phyloP scores from a whole-genome alignment of 306 rosid genomes.

The Nissolia schottii region DNA sequence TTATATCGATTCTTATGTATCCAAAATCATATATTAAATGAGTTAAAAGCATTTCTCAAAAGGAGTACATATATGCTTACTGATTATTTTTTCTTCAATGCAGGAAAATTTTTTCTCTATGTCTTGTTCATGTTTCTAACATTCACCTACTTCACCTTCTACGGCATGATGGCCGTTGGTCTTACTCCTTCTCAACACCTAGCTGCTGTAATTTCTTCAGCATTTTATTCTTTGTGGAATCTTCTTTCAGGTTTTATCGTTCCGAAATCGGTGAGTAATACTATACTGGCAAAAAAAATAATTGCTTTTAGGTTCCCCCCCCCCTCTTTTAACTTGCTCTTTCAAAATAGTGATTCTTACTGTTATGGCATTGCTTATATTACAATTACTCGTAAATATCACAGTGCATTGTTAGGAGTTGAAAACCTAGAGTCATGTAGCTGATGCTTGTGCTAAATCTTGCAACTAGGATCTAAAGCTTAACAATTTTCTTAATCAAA shows the following conservation, averaged over 20 bases:
- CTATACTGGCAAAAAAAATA: not conserved
- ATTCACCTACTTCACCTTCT: constrained; percentile 89
- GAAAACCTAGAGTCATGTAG: not conserved
- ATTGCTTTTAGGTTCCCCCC: not conserved
- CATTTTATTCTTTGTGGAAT: constrained; percentile 93
- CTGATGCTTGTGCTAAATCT: not conserved
- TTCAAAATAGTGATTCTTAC: not conserved
- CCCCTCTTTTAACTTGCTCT: not conserved
- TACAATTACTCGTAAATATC: not conserved
- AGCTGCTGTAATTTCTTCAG: constrained; percentile 87
- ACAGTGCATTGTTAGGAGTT: not conserved
- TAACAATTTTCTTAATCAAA: too few relatives aligned
- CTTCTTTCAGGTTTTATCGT: constrained; percentile 93
- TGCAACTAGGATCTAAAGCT: not conserved
- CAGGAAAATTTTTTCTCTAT: constrained; percentile 80
- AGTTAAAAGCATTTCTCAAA: too few relatives aligned
- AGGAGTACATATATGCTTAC: not conserved
- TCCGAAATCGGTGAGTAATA: constrained; percentile 71
- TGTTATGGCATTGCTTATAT: too few relatives aligned
- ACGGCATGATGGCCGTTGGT: constrained; percentile 95
- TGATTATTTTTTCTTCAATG: constrained; percentile 13
- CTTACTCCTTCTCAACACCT: constrained; percentile 76
- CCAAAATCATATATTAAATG: too few relatives aligned
- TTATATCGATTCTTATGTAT: too few relatives aligned
- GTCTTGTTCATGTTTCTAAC: constrained; percentile 86